phyloP scores from a whole-genome alignment of 768 basidiomycete genomes.

The Gymnopilus dilepis region DNA sequence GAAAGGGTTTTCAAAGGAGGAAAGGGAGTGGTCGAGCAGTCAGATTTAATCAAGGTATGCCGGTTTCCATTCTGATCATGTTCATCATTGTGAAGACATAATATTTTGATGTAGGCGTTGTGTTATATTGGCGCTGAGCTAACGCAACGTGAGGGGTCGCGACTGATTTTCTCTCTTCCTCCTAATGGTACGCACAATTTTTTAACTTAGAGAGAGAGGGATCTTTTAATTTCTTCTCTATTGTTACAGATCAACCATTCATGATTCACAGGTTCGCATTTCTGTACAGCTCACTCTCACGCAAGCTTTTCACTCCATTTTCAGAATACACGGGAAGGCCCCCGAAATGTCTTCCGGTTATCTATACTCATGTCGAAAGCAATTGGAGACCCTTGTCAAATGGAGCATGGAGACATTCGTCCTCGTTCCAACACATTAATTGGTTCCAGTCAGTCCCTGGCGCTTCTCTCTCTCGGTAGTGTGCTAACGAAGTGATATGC shows the following conservation, averaged over 20 bases:
- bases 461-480: no score
- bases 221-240: neutral
- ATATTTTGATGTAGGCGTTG: neutral
- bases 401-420: no score
- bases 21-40: slow-evolving; percentile 7
- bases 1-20: slow-evolving; percentile 1
- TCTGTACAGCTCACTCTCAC: neutral
- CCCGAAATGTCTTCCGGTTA: no score
- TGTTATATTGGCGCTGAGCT: neutral
- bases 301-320: neutral
- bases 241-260: slow-evolving; percentile 1
- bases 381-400: no score
- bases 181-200: neutral
- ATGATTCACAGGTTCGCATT: neutral
- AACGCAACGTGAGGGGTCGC: neutral
- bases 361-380: no score
- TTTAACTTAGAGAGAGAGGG: no score
- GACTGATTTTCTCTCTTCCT: neutral
- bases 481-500: no score
- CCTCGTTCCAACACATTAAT: no score
- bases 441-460: no score
- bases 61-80: no score
- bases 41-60: slow-evolving; percentile 7
- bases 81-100: neutral
- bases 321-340: no score